Evolutionary conservation across 1,139 yeast genomes (phyloP).

Genomic region (Geotrichum carabidarum): DNA sequence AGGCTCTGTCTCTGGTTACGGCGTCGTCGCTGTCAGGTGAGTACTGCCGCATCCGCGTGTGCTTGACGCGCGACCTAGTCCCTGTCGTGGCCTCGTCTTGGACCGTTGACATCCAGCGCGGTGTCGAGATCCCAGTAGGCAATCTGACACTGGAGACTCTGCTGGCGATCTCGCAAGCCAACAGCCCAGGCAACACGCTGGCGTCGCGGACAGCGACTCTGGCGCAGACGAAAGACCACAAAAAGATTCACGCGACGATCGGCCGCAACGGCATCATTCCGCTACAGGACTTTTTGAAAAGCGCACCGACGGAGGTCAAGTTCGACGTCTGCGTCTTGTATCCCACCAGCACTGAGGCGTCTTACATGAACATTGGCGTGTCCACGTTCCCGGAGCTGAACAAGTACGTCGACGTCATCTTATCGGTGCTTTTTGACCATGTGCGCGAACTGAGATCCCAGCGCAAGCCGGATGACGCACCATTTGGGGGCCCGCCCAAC

Average conservation of each 20-base stretch:
- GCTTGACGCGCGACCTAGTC: conserved; percentile 74
- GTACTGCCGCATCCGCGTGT: conserved; percentile 65
- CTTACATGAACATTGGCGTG: conserved; percentile 45
- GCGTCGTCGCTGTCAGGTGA: conserved; percentile 86
- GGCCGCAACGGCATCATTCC: conserved; percentile 45
- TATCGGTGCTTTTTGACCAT: conserved; percentile 71
- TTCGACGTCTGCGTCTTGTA: conserved; percentile 74
- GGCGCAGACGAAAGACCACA: conserved; percentile 22
- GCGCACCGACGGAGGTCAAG: conserved; percentile 55
- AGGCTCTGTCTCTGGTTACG: conserved; percentile 70
- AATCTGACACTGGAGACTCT: conserved; percentile 45
- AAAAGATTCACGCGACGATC: conserved; percentile 38
- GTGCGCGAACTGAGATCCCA: conserved; percentile 42
- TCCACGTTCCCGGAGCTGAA: conserved; percentile 50
- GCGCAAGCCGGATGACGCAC: conserved; percentile 17
- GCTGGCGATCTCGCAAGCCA: conserved; percentile 20
- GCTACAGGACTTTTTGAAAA: conserved; percentile 53
- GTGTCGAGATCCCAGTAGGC: conserved; percentile 47
- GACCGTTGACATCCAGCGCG: conserved; percentile 54
- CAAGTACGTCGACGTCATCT: conserved; percentile 65
- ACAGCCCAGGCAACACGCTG: conserved; percentile 9
- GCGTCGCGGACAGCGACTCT: conserved; percentile 3
- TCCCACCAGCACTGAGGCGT: conserved; percentile 68
- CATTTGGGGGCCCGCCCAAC: conserved; percentile 22
- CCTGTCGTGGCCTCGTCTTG: conserved; percentile 77